Base-by-base conservation (phyloP, 2,329 filamentous ascomycete genomes). In the Zymoseptoria tritici region DNA sequence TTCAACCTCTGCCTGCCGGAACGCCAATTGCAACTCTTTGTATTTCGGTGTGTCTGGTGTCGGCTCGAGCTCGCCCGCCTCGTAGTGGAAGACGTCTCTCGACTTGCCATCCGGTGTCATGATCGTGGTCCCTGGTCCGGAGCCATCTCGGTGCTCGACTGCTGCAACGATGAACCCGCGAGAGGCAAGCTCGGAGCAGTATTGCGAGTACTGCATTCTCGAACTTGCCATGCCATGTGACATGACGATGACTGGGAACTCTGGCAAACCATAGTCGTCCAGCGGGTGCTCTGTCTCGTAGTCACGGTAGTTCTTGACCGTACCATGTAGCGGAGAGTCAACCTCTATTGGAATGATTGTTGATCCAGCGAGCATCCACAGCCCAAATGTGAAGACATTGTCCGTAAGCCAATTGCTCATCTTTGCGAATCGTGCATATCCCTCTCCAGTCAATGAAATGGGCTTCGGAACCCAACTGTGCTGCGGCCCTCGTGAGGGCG, bases 141-240 rank as follows among this genome's bases (percentile, higher is more conserved):
- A 78, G 11, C 78, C 78, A 64, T 80, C 78, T 51, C 77, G 68
- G 60, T 80, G 78, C 65, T 80, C 77, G 16, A 80, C 71, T 1
- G 78, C 77, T 16, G 76, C 77, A 6, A 80, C 76, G 9, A 80
- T 67, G 52, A 74, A 75, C 8, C 78, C 78, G 53, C 78, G 71
- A 51, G 76, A 77, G 11, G 78, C 78, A 29, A 80, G 72, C 58
- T 77, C 77, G 11, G 75, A 77, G 16, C 77, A 73, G 60, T 76
- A 78, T 55, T 78, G 75, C 19, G 77, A 76, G 64, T 80, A 80
- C 63, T 71, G 73, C 52, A 77, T 78, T 36, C 75, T 72, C 66
- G 74, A 74, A 2, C 75, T 74, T 3, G 77, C 77, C 75, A 78
- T 78, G 5, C 77, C 78, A 63, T 80, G 78, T 3, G 74, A 77